phyloP scores from a whole-genome alignment of 2,329 filamentous ascomycete genomes.

The Eutypa lata region DNA sequence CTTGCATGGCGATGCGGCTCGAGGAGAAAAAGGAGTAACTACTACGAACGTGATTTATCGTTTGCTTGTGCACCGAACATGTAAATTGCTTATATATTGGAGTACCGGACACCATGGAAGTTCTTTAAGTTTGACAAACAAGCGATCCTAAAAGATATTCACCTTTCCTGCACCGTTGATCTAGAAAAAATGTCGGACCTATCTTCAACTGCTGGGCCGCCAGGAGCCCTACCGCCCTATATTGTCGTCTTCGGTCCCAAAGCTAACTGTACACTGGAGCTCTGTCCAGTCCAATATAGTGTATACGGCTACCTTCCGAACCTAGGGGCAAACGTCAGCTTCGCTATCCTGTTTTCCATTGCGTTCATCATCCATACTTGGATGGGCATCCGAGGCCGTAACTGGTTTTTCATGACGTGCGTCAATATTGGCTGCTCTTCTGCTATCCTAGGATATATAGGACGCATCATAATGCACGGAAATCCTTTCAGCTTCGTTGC shows the following conservation, averaged over 20 bases:
- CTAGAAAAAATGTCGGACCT: not conserved
- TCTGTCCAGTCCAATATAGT: slow-evolving; percentile 43
- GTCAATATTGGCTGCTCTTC: slow-evolving; percentile 55
- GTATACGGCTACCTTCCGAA: slow-evolving; percentile 46
- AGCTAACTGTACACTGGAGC: slow-evolving; percentile 47
- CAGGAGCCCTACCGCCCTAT: not conserved
- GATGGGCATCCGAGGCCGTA: slow-evolving; percentile 45
- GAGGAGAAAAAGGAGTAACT: too few species aligned
- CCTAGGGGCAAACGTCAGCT: slow-evolving; percentile 38
- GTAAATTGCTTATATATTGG: too few species aligned
- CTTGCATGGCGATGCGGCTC: too few species aligned
- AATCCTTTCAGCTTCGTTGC: slow-evolving; percentile 57
- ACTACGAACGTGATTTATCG: too few species aligned
- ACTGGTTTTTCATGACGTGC: slow-evolving; percentile 45
- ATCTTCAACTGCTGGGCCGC: not conserved
- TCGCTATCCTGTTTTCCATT: slow-evolving; percentile 42
- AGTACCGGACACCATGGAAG: not conserved
- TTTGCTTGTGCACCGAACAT: too few species aligned
- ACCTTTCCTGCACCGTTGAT: not conserved
- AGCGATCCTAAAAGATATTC: not conserved
- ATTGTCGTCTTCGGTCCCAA: slow-evolving; percentile 38
- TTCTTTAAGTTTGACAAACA: not conserved
- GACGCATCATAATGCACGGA: slow-evolving; percentile 53
- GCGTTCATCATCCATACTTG: slow-evolving; percentile 43
- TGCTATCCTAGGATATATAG: slow-evolving; percentile 62